A percentile compares a stretch with the other conserved stretches of the same genome.
Evolutionary conservation across 2,329 filamentous ascomycete species (phyloP).

Genomic region (Phaeomoniella chlamydospora): DNA sequence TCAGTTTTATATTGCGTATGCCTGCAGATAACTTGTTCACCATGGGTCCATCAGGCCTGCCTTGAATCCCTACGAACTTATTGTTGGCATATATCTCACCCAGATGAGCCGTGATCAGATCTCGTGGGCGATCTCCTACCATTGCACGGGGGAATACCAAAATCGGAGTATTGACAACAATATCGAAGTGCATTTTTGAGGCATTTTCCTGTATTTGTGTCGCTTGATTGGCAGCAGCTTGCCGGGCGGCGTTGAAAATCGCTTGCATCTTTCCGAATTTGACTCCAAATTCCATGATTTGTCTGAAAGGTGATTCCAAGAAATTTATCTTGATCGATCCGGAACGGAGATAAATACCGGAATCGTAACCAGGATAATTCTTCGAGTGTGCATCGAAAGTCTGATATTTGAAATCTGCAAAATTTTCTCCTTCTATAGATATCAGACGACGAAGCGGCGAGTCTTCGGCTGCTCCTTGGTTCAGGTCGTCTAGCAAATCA

Average conservation of each 20-base stretch:
- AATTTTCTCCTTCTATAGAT: conserved; percentile 86
- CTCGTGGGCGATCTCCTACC: conserved; percentile 54
- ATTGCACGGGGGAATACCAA: conserved; percentile 81
- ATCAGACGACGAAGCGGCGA: conserved; percentile 77
- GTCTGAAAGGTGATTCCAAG: conserved; percentile 89
- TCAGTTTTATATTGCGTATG: conserved; percentile 81
- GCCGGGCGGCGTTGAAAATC: conserved; percentile 90
- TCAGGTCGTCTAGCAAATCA: conserved; percentile 83
- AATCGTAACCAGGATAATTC: conserved; percentile 86
- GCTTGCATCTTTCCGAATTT: conserved; percentile 99
- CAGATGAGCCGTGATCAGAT: conserved; percentile 80
- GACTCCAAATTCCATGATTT: conserved; percentile 94
- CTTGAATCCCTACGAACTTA: conserved; percentile 72
- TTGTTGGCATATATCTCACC: conserved; percentile 97
- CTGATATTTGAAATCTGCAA: conserved; percentile 95
- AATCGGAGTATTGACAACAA: conserved; percentile 88
- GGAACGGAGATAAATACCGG: conserved; percentile 75
- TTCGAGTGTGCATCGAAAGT: conserved; percentile 70
- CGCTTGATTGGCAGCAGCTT: conserved; percentile 86
- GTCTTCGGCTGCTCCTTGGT: conserved; percentile 68
- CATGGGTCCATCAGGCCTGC: conserved; percentile 55
- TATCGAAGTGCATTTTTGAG: conserved; percentile 83
- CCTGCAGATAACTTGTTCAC: conserved; percentile 85
- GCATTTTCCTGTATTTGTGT: conserved; percentile 84
- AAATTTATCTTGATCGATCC: conserved; percentile 97